These are phyloP conservation scores for Hippophae rhamnoides DNA, from an alignment of 306 rosid genomes.

Conservation along the genomic window DNA sequence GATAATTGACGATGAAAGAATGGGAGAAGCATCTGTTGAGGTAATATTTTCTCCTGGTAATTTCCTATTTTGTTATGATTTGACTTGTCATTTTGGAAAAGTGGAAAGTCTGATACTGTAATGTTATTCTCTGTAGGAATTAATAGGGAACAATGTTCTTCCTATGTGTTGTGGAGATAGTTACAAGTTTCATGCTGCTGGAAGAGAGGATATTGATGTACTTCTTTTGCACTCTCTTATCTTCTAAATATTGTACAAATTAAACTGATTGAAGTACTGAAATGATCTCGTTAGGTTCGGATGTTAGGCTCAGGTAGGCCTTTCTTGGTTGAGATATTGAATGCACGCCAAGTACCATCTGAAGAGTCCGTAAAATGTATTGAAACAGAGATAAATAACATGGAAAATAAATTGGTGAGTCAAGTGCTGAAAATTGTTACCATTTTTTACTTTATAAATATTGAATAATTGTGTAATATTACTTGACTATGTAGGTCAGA, in stretches of 20 bases:
- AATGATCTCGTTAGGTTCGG: slow-evolving; percentile 50
- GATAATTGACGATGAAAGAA: slow-evolving; percentile 93
- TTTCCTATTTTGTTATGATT: slow-evolving; percentile 7
- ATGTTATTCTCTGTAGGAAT: slow-evolving; percentile 49
- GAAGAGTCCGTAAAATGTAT: slow-evolving; percentile 41
- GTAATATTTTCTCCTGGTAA: slow-evolving; percentile 30
- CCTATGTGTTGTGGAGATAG: slow-evolving; percentile 66
- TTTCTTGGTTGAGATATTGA: slow-evolving; percentile 83
- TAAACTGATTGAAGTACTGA: slow-evolving; percentile 15
- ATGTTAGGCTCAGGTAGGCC: slow-evolving; percentile 97
- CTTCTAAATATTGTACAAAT: slow-evolving; percentile 6
- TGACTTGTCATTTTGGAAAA: slow-evolving; percentile 13
- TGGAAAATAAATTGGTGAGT: slow-evolving; percentile 64
- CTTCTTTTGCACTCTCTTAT: slow-evolving; percentile 11
- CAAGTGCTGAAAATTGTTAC: slow-evolving; percentile 6
- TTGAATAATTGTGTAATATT: slow-evolving; percentile 10
- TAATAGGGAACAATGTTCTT: slow-evolving; percentile 57
- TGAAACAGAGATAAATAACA: slow-evolving; percentile 46
- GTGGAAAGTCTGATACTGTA: slow-evolving; percentile 20
- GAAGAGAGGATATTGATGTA: slow-evolving; percentile 97
- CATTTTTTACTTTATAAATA: slow-evolving; percentile 9
- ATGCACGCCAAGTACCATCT: slow-evolving; percentile 48
- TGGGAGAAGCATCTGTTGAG: slow-evolving; percentile 96
- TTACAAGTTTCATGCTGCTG: slow-evolving; percentile 93
- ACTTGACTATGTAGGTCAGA: slow-evolving; percentile 44